A percentile compares a stretch with the other conserved stretches of the same genome.
These are phyloP conservation scores for Neophaeococcomyces mojaviensis DNA, from an alignment of 2,329 filamentous ascomycete genomes.

Conservation along the genomic window DNA sequence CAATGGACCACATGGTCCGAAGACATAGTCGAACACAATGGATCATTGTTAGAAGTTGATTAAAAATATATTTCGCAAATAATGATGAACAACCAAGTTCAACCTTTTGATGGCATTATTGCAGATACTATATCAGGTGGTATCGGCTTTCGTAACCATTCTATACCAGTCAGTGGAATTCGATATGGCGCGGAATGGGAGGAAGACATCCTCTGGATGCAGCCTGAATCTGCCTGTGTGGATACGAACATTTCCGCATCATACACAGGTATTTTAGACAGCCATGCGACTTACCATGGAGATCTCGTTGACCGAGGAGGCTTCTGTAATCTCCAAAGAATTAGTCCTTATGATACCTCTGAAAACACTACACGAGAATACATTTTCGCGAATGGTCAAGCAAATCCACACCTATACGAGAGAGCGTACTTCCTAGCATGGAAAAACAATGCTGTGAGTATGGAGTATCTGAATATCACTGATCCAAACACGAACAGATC, in stretches of 20 bases:
- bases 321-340: no score
- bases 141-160: slow-evolving; percentile 41
- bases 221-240: slow-evolving; percentile 29
- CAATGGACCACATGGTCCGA: slow-evolving; percentile 15
- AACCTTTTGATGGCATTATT: slow-evolving; percentile 31
- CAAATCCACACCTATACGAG: no score
- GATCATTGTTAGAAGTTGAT: slow-evolving; percentile 26
- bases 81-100: slow-evolving; percentile 28
- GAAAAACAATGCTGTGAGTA: no score
- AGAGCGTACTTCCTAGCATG: no score
- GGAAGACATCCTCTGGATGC: slow-evolving; percentile 43
- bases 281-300: no score
- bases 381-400: no score
- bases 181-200: slow-evolving; percentile 39
- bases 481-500: no score
- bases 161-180: slow-evolving; percentile 35
- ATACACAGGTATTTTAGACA: no score
- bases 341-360: no score
- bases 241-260: slow-evolving; percentile 1
- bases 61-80: slow-evolving; percentile 28
- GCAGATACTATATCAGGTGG: slow-evolving; percentile 35
- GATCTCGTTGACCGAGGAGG: no score
- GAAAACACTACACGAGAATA: no score
- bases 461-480: no score
- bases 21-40: slow-evolving; percentile 1